Base-by-base conservation (phyloP, 1,139 yeast genomes). In the Nakaseomyces bracarensis region DNA sequence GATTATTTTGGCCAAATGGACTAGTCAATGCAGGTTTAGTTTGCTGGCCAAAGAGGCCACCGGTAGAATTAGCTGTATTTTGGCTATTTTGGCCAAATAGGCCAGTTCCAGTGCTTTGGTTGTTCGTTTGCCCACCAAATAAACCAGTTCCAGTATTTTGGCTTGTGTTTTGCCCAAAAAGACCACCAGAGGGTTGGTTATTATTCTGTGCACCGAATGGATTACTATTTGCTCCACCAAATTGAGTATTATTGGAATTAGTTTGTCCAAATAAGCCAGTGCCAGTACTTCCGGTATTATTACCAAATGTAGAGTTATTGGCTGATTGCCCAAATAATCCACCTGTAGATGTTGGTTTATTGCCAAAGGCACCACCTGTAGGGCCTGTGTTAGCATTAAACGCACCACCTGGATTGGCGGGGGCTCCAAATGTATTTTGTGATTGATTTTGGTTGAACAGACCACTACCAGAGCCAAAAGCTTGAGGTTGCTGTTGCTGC, bases 131-230 rank as follows among this genome's bases (percentile, higher is more conserved):
- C 39, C 47, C 51, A 13, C 67, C 70, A 51, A 64, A 67, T 39
- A 63, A 43, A 4, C 15, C 39, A 14, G 39, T 22, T 25, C 31
- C 36, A 23, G 22, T 4, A 13, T 37, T 36, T 10, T 26, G 16
- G 28, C 31, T 36, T 48, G 51, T 46, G 42, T 46, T 50, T 41
- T 49, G 43, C n/a, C 66, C 70, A 49, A 65, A 68, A 31, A 65
- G 48, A 14, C 65, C 65, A 38, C 63, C 61, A 40, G 8, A 42
- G 34, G 30, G 42, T 13, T 33, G 36, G 18, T 16, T 27, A 3
- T n/a, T 23, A 21, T 33, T 33, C 14, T 33, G 36, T 7, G 36
- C 20, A 8, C 36, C 36, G n/a, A 33, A 33, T 20, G 26, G 26
- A 20, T 21, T 21, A 13, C n/a, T 33, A 13, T 20, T 33, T 33